Percentiles rank a stretch among this genome's conserved stretches.
These are phyloP conservation scores for Kodamaea plutei DNA, from an alignment of 1,139 yeast genomes.

Conservation along the genomic window DNA sequence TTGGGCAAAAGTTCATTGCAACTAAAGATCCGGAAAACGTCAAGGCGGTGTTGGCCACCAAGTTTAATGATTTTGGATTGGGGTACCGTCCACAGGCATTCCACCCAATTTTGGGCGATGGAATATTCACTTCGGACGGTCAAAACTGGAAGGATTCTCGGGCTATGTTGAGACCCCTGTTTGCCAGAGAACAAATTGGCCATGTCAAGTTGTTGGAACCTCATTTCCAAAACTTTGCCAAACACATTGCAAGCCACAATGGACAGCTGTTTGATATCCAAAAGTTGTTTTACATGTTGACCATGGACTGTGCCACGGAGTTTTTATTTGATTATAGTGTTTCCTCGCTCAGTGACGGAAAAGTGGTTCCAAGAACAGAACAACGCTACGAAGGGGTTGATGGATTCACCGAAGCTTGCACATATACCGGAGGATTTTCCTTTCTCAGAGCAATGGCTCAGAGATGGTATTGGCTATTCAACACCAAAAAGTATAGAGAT, in stretches of 20 bases:
- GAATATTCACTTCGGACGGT: slow-evolving; percentile 54
- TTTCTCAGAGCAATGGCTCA: slow-evolving; percentile 28
- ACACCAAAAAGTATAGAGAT: slow-evolving; percentile 28
- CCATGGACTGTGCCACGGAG: slow-evolving; percentile 41
- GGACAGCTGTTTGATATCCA: slow-evolving; percentile 30
- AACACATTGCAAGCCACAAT: slow-evolving; percentile 24
- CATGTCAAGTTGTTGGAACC: slow-evolving; percentile 46
- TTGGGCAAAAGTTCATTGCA: slow-evolving; percentile 12
- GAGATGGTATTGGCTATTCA: slow-evolving; percentile 22
- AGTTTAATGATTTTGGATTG: slow-evolving; percentile 47
- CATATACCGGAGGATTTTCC: slow-evolving; percentile 25
- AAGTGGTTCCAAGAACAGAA: background rate
- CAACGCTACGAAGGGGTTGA: slow-evolving; percentile 21
- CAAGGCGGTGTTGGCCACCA: slow-evolving; percentile 37
- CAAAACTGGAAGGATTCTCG: slow-evolving; percentile 56
- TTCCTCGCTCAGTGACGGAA: slow-evolving; percentile 24
- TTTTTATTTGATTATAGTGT: slow-evolving; percentile 37
- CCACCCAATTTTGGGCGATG: slow-evolving; percentile 48
- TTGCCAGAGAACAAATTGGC: slow-evolving; percentile 51
- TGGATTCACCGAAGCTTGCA: slow-evolving; percentile 28
- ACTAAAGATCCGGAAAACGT: slow-evolving; percentile 25
- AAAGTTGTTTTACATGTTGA: slow-evolving; percentile 34
- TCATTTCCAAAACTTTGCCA: slow-evolving; percentile 38
- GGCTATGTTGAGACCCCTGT: slow-evolving; percentile 56
- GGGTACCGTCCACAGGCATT: slow-evolving; percentile 45